Evolutionary conservation across 106 monocot genomes (phyloP).

Genomic region (Platanthera zijinensis): DNA sequence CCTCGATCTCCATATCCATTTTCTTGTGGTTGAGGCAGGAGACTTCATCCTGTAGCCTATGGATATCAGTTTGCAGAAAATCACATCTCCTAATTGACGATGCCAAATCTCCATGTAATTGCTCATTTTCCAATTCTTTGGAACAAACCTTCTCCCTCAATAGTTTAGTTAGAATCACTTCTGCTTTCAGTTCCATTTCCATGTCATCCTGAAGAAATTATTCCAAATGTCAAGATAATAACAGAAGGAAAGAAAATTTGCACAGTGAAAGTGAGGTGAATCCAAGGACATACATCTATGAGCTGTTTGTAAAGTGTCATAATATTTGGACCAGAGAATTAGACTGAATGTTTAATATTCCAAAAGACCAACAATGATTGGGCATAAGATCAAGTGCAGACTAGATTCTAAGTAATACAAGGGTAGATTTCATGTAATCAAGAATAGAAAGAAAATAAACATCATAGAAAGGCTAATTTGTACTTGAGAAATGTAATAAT

Average conservation of each 20-base stretch:
- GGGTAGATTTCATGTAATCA: neutral
- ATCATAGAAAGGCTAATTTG: neutral
- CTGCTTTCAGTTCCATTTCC: constrained; percentile 61
- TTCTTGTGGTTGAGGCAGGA: constrained; percentile 54
- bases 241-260: neutral
- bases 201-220: constrained; percentile 40
- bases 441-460: neutral
- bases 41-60: constrained; percentile 51
- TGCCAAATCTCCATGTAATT: constrained; percentile 54
- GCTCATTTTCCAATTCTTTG: constrained; percentile 58
- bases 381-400: neutral
- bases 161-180: constrained; percentile 50
- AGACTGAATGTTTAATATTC: neutral
- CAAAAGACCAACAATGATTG: neutral
- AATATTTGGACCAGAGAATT: constrained; percentile 1
- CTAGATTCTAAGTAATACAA: neutral
- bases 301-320: constrained; percentile 1
- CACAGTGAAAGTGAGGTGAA: neutral
- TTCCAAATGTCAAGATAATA: neutral
- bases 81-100: constrained; percentile 45
- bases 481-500: neutral
- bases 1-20: constrained; percentile 67
- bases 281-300: neutral
- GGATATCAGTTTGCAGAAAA: constrained; percentile 40
- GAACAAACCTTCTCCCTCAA: constrained; percentile 53